Evolutionary conservation across 1,284 basidiomycete genomes (phyloP), one percentile per base, ranked within the genome.

Genomic region (Ceratobasidium sp.): DNA sequence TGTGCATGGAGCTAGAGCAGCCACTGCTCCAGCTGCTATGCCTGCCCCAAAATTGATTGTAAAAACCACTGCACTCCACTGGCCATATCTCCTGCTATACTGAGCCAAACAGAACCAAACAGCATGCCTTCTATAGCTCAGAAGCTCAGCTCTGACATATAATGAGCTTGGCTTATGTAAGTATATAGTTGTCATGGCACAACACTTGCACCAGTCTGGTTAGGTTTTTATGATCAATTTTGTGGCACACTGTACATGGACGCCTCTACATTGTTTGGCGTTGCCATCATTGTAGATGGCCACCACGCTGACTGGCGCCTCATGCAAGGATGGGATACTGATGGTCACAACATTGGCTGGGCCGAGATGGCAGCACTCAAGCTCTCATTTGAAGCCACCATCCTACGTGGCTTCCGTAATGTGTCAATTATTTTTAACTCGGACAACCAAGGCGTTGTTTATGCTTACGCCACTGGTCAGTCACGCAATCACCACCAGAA

Each of bases 381-480:
- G 66, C 78, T 86, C 3, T 83, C 79, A 0, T 42, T 81, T 0
- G 74, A 78, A 8, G 56, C 80, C 0, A 45, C 79, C 0, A 76
- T 78, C 0, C n/a, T 77, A 0, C 56, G 60, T 0, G 77, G 80
- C 0, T 47, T 17, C 26, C 31, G 42, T 0, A 63, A 83, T 69
- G 15, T 37, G 1, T 60, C 78, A n/a, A n/a, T 86, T 1, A 66
- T 82, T 0, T 76, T 87, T 1, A 79, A 83, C 17, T 83, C 83
- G 0, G 85, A 87, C 79, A 87, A 87, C 78, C 77, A 82, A 60
- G 85, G 85, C 4, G 82, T 85, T 3, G 83, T 86, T n/a, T 83
- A 83, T 6, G 85, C 85, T 2, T 81, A 84, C 53, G 69, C 78
- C 15, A 83, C 84, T 39, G 83, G 84, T 2, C 69, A 82, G 0